Conservation (phyloP, 768 basidiomycete genomes). For the Boletellus ananas region DNA sequence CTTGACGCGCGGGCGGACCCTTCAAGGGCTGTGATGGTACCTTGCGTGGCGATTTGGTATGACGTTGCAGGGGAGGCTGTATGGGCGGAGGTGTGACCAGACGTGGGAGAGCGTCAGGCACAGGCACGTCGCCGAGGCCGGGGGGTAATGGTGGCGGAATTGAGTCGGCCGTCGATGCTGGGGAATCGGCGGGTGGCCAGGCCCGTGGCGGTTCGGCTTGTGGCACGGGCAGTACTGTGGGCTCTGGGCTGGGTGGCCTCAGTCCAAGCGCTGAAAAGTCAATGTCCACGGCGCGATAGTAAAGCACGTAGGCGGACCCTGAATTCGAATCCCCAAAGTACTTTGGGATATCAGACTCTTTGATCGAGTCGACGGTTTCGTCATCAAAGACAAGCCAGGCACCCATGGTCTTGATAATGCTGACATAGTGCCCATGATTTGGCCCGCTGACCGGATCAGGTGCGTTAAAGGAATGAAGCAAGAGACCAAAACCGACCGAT, state of each 20-base stretch:
- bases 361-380: constrained; percentile 83
- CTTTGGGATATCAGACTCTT: constrained; percentile 84
- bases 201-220: constrained; percentile 12
- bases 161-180: constrained; percentile 18
- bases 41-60: constrained; percentile 25
- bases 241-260: constrained; percentile 30
- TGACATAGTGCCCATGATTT: constrained; percentile 98
- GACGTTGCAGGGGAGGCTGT: constrained; percentile 10
- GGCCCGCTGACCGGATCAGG: constrained; percentile 62
- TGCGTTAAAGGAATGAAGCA: constrained; percentile 9
- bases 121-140: constrained; percentile 29
- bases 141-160: constrained; percentile 32
- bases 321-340: constrained; percentile 91
- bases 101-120: constrained; percentile 16
- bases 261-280: constrained; percentile 72
- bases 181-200: constrained; percentile 23
- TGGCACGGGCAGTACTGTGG: constrained; percentile 14
- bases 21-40: constrained; percentile 16
- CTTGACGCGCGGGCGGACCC: constrained; percentile 13
- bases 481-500: constrained; percentile 10
- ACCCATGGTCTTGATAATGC: constrained; percentile 83
- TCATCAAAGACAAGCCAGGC: constrained; percentile 95
- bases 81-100: constrained; percentile 21
- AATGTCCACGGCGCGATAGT: constrained; percentile 92
- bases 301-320: constrained; percentile 93